phyloP scores from a whole-genome alignment of 2,329 filamentous ascomycete genomes.

The Emmonsia crescens region DNA sequence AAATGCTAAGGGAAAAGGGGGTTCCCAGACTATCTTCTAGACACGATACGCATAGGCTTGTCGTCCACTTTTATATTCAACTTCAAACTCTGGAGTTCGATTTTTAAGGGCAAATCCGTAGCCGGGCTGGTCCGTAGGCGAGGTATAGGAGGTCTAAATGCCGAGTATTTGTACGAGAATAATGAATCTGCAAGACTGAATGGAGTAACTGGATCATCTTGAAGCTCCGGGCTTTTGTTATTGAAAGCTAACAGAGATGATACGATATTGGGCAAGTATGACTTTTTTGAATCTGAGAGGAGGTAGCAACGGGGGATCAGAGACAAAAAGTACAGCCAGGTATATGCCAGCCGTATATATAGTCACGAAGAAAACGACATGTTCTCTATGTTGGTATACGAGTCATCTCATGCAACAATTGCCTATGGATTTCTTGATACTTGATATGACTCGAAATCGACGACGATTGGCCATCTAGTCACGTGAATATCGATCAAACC shows the following conservation, averaged over 20 bases:
- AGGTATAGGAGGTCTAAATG: slow-evolving; percentile 2
- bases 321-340: neutral
- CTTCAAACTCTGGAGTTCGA: neutral
- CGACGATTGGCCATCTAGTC: neutral
- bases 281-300: neutral
- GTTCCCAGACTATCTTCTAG: neutral
- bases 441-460: neutral
- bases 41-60: neutral
- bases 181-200: slow-evolving; percentile 8
- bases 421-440: neutral
- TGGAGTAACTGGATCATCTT: slow-evolving; percentile 17
- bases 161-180: slow-evolving; percentile 9
- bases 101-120: neutral
- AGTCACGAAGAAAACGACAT: neutral
- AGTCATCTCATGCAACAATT: slow-evolving; percentile 2
- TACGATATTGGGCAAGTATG: neutral
- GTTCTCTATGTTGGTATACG: neutral
- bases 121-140: neutral
- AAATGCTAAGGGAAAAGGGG: neutral
- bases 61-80: neutral
- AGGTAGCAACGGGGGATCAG: neutral
- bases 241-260: neutral
- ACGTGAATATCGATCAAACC: neutral
- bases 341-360: neutral
- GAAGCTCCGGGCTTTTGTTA: neutral